Evolutionary conservation across 2,329 filamentous ascomycete genomes (phyloP), one percentile per base, ranked within the genome.

Genomic region (Dothidotthia symphoricarpi): DNA sequence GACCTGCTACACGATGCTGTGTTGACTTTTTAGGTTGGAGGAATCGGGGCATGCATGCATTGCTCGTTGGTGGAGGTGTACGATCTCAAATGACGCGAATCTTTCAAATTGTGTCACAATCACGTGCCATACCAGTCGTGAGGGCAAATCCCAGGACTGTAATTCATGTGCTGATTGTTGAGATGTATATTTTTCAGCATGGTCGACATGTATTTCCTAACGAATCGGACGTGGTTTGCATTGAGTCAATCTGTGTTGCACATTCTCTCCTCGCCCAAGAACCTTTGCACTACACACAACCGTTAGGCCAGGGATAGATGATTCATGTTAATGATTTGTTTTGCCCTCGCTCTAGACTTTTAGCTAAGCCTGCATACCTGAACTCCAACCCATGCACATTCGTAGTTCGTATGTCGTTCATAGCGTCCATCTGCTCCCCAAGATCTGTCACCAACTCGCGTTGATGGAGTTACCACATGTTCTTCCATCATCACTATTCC

Each of bases 1-100:
- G 13, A 76, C 74, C 73, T 61, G 76, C 75, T 63, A 73, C 61
- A 43, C 76, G 71, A 64, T 80, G 76, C 41, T 67, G 65, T 51
- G 69, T 68, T 39, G 70, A 73, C 50, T 66, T 64, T 48, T 68
- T 70, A 44, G 74, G 73, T 40, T 69, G 49, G 34, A 67, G 53
- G 52, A 70, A 69, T 46, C 55, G 55, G 59, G 69, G 70, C 72
- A 75, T 75, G 67, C 70, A 68, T 61, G 48, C 45, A 43, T 40
- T 29, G 36, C 24, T 44, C 27, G 34, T 40, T 43, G 43, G 32
- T 42, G 49, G 45, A 47, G 39, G 11, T 31, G 16, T 9, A 6
- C 9, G 9, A 22, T 5, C 9, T 9, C 9, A 6, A 9, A 22
- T 22, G 19, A 22, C 19, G 19, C 19, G 19, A 22, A 22, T 22